Base-by-base conservation (phyloP, 306 rosid genomes). In the Cyamopsis tetragonoloba region DNA sequence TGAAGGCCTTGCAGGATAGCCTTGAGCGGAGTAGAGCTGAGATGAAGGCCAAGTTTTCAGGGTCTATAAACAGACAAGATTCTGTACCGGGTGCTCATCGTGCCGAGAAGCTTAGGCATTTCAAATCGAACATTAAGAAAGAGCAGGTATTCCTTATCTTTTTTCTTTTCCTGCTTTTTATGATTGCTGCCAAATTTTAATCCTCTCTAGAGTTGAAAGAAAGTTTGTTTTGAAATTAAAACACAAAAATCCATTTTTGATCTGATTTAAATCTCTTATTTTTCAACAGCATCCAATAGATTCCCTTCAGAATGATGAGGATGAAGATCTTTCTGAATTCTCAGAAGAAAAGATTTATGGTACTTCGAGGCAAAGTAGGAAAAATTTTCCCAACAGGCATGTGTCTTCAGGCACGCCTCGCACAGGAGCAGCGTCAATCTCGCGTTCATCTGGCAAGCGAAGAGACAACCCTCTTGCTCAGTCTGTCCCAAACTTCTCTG, bases 401-500 rank as follows among this genome's bases (percentile, higher is more conserved):
- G 5, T 75, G 48, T 72, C 85, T 59, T 82, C 95, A 15, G 81
- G 85, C 17, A 77, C 86, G 11, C 89, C 91, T 59, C 83, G 88
- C 47, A 68, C 83, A n/a, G 62, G 86, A 19, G 70, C 63, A 9
- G 72, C 68, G 35, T 80, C 92, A 13, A 70, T 77, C 23, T 76
- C 95, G 17, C 87, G 92, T n/a, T 53, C 78, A 41, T 73, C 71
- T 56, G 97, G 92, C 31, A 79, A 76, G 85, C 87, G 92, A 77
- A 88, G 88, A 80, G 97, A 88, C 58, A 87, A 74, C 58, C 95
- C 87, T 75, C 85, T 91, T 70, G 86, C 88, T 28, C 96, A 86
- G 72, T 95, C 97, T 51, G 96, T 95, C 66, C 99, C 97, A 27
- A 95, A 95, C 77, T 95, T 91, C 73, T 84, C 97, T 58, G 99